Evolutionary conservation across 768 basidiomycete genomes (phyloP), one percentile per base, ranked within the genome.

Genomic region (Tulasnella sp.): DNA sequence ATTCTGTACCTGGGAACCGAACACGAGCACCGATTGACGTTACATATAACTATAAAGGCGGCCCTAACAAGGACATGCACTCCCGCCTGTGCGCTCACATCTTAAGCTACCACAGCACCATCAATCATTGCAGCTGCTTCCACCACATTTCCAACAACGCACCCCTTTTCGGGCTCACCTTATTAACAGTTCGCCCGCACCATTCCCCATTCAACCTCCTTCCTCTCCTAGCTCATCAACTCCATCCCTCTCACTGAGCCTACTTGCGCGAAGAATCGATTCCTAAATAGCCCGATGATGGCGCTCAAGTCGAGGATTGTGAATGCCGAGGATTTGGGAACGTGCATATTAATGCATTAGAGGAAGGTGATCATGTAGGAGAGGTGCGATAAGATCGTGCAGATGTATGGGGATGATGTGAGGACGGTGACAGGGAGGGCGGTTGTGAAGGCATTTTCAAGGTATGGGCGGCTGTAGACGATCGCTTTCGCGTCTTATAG

Each of bases 51-150:
- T n/a, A n/a, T n/a, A n/a, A n/a, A 80, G 92, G 95, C 64, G 95
- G 95, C 3, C 95, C 95, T 2, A 94, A 95, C 15, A 98, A 98
- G 75, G 95, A 95, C 66, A 98, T 98, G 95, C 98, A 96, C 77
- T 92, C 93, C 32, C 85, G 95, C 24, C 74, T 97, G 27, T 97
- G 97, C 75, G 95, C 92, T 9, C 84, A 92, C 69, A 90, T 98
- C 67, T 83, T 98, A 61, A 97, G 97, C 70, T 86, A 89, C 68
- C 89, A 92, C 75, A 81, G 91, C 52, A 84, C 89, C 67, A 80
- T 98, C 67, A 95, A 98, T 71, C 90, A 93, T 71, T 97, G 94
- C 71, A 85, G 88, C 8, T 86, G 90, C 19, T 97, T 96, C 84
- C 93, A 98, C 70, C 95, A 98, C 72, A 93, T 94, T 68, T 97